These are phyloP conservation scores for Cubamyces lactineus DNA, from an alignment of 768 basidiomycete genomes.

Conservation along the genomic window DNA sequence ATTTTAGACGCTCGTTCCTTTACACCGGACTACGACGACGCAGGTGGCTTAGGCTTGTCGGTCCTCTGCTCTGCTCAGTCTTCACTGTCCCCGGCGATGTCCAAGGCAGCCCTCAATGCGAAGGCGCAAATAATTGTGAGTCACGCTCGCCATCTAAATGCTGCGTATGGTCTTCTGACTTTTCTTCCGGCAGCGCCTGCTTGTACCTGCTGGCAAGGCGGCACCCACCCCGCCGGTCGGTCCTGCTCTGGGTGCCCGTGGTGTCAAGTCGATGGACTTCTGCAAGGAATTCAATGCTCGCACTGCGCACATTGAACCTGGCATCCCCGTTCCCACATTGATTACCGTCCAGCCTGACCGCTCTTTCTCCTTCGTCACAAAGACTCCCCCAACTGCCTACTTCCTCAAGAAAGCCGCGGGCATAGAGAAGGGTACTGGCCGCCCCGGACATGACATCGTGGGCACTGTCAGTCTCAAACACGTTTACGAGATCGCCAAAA, in stretches of 20 bases:
- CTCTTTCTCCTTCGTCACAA: constrained; percentile 90
- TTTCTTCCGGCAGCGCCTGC: constrained; percentile 60
- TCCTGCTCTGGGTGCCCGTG: constrained; percentile 95
- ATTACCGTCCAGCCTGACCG: constrained; percentile 95
- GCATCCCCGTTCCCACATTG: constrained; percentile 87
- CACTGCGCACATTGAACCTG: constrained; percentile 83
- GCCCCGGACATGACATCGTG: constrained; percentile 75
- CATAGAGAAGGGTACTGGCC: constrained; percentile 87
- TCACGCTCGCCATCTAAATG: constrained; percentile 20
- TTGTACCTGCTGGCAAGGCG: constrained; percentile 92
- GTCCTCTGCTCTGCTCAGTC: constrained; percentile 7
- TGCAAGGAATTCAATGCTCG: constrained; percentile 99
- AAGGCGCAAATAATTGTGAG: constrained; percentile 79
- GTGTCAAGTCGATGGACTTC: constrained; percentile 99
- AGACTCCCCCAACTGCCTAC: constrained; percentile 88
- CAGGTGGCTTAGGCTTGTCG: constrained; percentile 1
- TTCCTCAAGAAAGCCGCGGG: constrained; percentile 91
- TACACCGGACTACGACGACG: constrained; percentile 1
- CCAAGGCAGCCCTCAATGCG: constrained; percentile 61
- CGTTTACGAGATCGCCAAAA: constrained; percentile 97
- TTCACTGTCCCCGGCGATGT: constrained; percentile 49
- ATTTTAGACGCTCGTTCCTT: constrained; percentile 9
- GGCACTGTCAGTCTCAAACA: constrained; percentile 94
- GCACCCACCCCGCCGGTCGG: constrained; percentile 96
- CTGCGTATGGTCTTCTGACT: background rate